These are phyloP conservation scores for Entoloma clypeatum DNA, from an alignment of 1,284 basidiomycete genomes.

Conservation along the genomic window DNA sequence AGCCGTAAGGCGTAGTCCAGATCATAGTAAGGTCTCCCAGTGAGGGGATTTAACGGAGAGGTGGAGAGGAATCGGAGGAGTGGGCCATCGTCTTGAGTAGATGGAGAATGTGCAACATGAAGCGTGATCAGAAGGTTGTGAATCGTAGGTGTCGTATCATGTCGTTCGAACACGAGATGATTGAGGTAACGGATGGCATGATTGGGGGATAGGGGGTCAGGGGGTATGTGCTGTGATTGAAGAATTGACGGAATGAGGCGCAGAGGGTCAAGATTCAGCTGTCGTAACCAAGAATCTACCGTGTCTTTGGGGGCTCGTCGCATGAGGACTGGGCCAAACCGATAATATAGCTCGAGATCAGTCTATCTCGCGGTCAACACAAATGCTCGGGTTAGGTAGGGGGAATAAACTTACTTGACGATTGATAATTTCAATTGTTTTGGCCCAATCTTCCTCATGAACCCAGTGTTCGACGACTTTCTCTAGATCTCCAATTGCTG, in stretches of 20 bases:
- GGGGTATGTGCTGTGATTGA: constrained; percentile 69
- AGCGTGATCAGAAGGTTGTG: constrained; percentile 95
- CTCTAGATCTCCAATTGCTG: constrained; percentile 75
- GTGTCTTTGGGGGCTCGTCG: constrained; percentile 84
- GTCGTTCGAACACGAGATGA: constrained; percentile 76
- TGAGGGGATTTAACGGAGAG: constrained; percentile 79
- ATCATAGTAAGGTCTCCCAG: constrained; percentile 90
- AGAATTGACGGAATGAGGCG: constrained; percentile 89
- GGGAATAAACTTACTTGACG: constrained; percentile 61
- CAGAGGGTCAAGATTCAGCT: constrained; percentile 74
- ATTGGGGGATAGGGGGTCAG: constrained; percentile 69
- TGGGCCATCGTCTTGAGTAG: constrained; percentile 65
- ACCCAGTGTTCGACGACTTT: constrained; percentile 93
- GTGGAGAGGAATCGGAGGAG: constrained; percentile 85
- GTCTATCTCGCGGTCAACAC: constrained; percentile 41
- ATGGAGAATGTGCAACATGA: constrained; percentile 53
- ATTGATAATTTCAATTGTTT: constrained; percentile 86
- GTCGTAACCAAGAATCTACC: constrained; percentile 89
- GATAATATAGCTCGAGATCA: constrained; percentile 89
- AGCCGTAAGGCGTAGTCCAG: constrained; percentile 94
- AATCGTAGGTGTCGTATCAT: constrained; percentile 80
- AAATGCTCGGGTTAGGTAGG: background rate
- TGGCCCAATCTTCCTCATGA: constrained; percentile 86
- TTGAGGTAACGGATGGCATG: constrained; percentile 89
- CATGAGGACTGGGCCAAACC: constrained; percentile 86